phyloP scores from a whole-genome alignment of 2,329 filamentous ascomycete genomes.

The Colletotrichum tamarilloi region DNA sequence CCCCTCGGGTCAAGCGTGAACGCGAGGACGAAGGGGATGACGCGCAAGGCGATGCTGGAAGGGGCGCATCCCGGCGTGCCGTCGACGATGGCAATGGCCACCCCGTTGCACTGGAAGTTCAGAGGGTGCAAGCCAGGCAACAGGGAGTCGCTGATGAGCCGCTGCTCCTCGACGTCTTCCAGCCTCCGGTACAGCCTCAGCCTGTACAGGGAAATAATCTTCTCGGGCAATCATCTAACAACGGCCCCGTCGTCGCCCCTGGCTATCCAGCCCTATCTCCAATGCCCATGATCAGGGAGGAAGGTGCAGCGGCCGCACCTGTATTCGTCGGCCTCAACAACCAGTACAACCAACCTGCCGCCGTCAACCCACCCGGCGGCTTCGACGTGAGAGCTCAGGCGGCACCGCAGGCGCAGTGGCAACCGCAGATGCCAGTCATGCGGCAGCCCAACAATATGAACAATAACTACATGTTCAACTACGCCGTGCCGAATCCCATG shows the following conservation, averaged over 20 bases:
- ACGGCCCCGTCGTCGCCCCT: too few relatives aligned
- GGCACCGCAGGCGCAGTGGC: too few relatives aligned
- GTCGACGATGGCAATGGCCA: neutral
- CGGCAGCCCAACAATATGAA: neutral
- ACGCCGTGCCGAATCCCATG: neutral
- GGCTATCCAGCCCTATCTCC: neutral
- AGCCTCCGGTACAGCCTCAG: neutral
- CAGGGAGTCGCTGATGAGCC: neutral
- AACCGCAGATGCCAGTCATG: neutral
- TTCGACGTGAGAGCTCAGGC: neutral
- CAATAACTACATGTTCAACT: neutral
- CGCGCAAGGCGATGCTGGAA: neutral
- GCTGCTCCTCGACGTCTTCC: neutral
- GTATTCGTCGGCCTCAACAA: too few relatives aligned
- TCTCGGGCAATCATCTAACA: neutral
- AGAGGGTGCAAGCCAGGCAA: neutral
- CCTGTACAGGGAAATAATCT: neutral
- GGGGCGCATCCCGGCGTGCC: neutral
- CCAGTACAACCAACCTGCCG: neutral
- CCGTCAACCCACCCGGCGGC: neutral
- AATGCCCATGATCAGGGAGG: neutral
- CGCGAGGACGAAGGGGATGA: neutral
- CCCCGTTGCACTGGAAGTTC: neutral
- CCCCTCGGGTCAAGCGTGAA: neutral
- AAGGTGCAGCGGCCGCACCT: too few relatives aligned